These are phyloP conservation scores for Hypoxylon sp. DNA, from an alignment of 2,329 filamentous ascomycete genomes.

Conservation along the genomic window DNA sequence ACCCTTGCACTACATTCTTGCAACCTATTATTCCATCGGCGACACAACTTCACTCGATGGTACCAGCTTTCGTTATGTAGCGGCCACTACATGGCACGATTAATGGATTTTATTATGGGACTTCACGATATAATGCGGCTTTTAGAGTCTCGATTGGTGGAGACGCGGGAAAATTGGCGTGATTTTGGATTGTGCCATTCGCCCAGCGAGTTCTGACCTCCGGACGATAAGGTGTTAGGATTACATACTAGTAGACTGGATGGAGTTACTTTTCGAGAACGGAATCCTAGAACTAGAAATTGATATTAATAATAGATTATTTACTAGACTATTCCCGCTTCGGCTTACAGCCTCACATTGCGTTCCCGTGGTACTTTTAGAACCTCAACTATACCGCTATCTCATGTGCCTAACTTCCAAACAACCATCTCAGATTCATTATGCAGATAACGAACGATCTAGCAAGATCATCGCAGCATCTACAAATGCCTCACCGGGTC, in stretches of 20 bases:
- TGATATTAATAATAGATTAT: constrained; percentile 22
- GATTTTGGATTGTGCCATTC: constrained; percentile 17
- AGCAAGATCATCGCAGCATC: not conserved
- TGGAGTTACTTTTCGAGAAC: constrained; percentile 10
- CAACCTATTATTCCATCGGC: constrained; percentile 31
- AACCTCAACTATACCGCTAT: not conserved
- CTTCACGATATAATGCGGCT: constrained; percentile 14
- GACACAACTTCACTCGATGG: constrained; percentile 28
- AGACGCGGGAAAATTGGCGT: not conserved
- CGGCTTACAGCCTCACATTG: not conserved
- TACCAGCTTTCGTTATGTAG: constrained; percentile 39
- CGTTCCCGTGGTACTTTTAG: not conserved
- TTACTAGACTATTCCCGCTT: constrained; percentile 8
- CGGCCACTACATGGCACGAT: not conserved
- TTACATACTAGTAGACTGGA: constrained; percentile 13
- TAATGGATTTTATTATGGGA: constrained; percentile 15
- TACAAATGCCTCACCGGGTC: not conserved
- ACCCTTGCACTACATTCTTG: constrained; percentile 37
- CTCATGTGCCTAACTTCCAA: not conserved
- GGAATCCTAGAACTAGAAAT: constrained; percentile 27
- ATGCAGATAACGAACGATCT: not conserved
- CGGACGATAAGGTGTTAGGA: constrained; percentile 5
- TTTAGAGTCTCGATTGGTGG: not conserved
- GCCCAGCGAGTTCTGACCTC: constrained; percentile 4
- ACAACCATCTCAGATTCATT: not conserved